phyloP scores from a whole-genome alignment of 1,284 basidiomycete species.

The Lentinula novae-zelandiae region DNA sequence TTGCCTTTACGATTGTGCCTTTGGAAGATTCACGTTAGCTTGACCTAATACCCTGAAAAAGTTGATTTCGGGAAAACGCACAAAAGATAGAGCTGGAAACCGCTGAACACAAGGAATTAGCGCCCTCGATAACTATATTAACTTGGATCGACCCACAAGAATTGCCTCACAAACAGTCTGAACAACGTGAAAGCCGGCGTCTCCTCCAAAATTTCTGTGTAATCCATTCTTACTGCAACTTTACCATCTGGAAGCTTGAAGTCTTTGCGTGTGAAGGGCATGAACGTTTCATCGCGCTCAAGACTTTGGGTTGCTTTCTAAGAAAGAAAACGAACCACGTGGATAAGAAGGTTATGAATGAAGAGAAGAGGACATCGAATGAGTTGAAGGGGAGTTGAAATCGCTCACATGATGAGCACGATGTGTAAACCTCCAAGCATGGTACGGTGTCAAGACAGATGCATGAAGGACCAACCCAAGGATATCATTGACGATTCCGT shows the following conservation, averaged over 20 bases:
- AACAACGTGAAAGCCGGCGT: constrained; percentile 56
- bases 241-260: constrained; percentile 27
- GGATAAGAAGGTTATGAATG: no score
- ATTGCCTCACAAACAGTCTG: constrained; percentile 49
- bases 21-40: neutral
- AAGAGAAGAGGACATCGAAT: no score
- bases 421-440: constrained; percentile 55
- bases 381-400: neutral
- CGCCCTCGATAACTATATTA: constrained; percentile 16
- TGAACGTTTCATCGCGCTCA: constrained; percentile 32
- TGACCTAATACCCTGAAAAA: neutral
- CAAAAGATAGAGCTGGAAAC: constrained; percentile 33
- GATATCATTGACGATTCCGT: constrained; percentile 33
- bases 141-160: constrained; percentile 27
- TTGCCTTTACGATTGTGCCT: constrained; percentile 32
- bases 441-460: constrained; percentile 55
- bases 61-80: constrained; percentile 15
- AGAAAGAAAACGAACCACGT: constrained; percentile 1
- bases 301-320: constrained; percentile 44
- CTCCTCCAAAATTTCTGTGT: constrained; percentile 37
- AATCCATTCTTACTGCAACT: constrained; percentile 26
- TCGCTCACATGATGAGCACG: constrained; percentile 48
- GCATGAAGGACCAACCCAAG: constrained; percentile 43
- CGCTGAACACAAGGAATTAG: constrained; percentile 23
- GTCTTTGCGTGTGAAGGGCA: constrained; percentile 27